Evolutionary conservation across 2,329 filamentous ascomycete genomes (phyloP), one percentile per base, ranked within the genome.

Genomic region (Hypoxylon rubiginosum): DNA sequence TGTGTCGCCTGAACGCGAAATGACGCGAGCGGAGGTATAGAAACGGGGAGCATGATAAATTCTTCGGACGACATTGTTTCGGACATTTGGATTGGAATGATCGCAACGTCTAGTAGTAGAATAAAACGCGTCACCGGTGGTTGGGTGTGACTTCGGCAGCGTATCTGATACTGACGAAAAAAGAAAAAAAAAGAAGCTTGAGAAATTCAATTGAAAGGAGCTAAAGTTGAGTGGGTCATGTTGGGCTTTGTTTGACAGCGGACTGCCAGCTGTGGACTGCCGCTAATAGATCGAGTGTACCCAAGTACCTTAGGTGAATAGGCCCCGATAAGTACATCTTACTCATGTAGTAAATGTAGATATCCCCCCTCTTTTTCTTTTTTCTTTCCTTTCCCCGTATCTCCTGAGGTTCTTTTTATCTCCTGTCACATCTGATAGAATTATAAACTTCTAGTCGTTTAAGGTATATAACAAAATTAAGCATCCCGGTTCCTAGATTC

Each of bases 11-110:
- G 79, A 45, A 84, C 80, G 24, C 89, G 86, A 63, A 86, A 92
- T 1, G 91, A 87, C 0, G 89, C 80, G n/a, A 86, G 79, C 15
- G 88, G 76, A 4, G 90, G 88, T 51, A 95, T 85, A 15, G 85
- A 84, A 17, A 97, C 81, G 0, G 91, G 88, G 1, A 97, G 85
- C 59, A 91, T 81, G 13, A 85, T 84, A 75, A 94, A 97, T 68
- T 89, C 90, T 32, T 84, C 85, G 11, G 78, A 82, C 77, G 75
- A 89, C 79, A 73, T 81, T 72, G 74, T 79, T 34, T 75, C 75
- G 21, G 78, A 63, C 81, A 82, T 82, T 43, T 55, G 72, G 46
- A 51, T 24, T 24, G 13, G 24, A 34, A 52, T 30, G 36, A 26
- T 36, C 32, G 48, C 19, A 26, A 53, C 19, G 13, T n/a, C n/a